Percentiles rank a stretch among this genome's conserved stretches.
Conservation (phyloP, 305 asterid species). For the Fraxinus sp. region DNA sequence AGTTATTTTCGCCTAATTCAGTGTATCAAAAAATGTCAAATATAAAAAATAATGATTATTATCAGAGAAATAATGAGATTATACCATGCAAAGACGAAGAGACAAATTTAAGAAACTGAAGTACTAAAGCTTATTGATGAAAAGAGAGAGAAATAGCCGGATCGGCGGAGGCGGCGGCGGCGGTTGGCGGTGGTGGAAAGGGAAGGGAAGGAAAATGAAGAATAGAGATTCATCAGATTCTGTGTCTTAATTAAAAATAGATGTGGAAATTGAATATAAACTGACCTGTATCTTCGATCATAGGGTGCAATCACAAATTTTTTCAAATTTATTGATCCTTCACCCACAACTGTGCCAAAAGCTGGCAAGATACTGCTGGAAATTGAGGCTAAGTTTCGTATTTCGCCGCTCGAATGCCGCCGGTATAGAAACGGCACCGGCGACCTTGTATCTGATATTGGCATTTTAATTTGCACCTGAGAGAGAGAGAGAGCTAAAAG, state of each 20-base stretch:
- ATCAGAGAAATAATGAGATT: not conserved
- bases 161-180: not conserved
- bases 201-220: not conserved
- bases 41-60: no score
- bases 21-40: not conserved
- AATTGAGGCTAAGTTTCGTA: constrained; percentile 66
- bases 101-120: not conserved
- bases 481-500: not conserved
- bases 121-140: not conserved
- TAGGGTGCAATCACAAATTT: constrained; percentile 66
- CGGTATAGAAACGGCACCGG: constrained; percentile 53
- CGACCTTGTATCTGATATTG: constrained; percentile 37
- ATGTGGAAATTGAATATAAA: not conserved
- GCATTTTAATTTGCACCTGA: not conserved
- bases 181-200: not conserved
- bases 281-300: constrained; percentile 77
- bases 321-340: constrained; percentile 41
- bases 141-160: not conserved
- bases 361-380: constrained; percentile 90
- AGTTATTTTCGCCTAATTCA: not conserved
- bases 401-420: constrained; percentile 50
- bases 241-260: not conserved
- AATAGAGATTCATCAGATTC: not conserved
- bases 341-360: constrained; percentile 74
- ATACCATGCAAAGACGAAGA: not conserved